Evolutionary conservation across 2,329 filamentous ascomycete genomes (phyloP).

Genomic region (Claviceps lovelessii): DNA sequence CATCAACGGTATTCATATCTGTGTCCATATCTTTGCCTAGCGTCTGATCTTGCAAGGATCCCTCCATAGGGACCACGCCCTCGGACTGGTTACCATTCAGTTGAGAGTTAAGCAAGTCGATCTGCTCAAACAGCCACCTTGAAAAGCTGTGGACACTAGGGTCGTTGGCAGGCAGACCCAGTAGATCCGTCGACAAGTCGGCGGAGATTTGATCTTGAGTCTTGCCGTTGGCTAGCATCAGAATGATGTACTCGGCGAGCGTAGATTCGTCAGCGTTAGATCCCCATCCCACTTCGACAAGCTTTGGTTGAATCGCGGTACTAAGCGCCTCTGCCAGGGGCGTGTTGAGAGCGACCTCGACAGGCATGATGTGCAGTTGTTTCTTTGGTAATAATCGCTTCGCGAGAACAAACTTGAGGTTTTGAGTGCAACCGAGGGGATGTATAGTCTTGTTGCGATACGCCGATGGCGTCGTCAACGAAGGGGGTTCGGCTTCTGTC

Average conservation of each 20-base stretch:
- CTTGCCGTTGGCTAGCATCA: conserved; percentile 95
- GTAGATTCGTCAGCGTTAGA: conserved; percentile 63
- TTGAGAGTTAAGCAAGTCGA: conserved; percentile 51
- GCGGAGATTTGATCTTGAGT: conserved; percentile 76
- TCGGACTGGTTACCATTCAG: conserved; percentile 35
- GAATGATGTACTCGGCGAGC: conserved; percentile 87
- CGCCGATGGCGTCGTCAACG: conserved; percentile 6
- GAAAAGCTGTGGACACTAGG: conserved; percentile 71
- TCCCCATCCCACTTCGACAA: conserved; percentile 87
- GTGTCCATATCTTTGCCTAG: conserved; percentile 43
- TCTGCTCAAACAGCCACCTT: conserved; percentile 84
- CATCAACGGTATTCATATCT: conserved; percentile 52
- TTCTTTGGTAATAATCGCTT: not conserved
- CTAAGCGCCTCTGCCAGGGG: conserved; percentile 76
- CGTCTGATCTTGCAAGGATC: conserved; percentile 21
- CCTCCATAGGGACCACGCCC: conserved; percentile 14
- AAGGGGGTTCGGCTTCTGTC: not conserved
- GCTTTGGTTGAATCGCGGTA: conserved; percentile 71
- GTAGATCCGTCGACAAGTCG: conserved; percentile 77
- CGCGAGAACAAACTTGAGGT: not conserved
- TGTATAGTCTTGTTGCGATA: conserved; percentile 2
- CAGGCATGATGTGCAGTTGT: conserved; percentile 46
- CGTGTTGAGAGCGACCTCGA: conserved; percentile 63
- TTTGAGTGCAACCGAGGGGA: not conserved
- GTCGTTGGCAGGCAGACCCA: conserved; percentile 71